Percentiles rank a stretch among this genome's conserved stretches.
Evolutionary conservation across 108 stramenopile species (phyloP).

Genomic region (Licmophora abbreviata): DNA sequence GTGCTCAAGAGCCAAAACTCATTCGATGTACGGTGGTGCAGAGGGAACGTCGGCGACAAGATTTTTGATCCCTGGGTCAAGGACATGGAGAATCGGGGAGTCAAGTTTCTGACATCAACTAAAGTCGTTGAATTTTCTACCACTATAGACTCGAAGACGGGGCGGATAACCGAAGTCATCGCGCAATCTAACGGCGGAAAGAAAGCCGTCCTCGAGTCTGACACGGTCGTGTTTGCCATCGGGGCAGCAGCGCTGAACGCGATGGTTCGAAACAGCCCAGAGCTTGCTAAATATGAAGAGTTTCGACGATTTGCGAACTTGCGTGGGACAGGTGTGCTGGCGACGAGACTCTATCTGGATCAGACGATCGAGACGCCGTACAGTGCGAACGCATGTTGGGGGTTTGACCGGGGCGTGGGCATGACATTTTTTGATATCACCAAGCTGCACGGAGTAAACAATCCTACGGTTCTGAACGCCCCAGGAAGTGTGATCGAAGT

Average conservation of each 20-base stretch:
- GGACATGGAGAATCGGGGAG: constrained; percentile 25
- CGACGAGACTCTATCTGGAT: constrained; percentile 68
- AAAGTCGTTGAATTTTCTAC: constrained; percentile 40
- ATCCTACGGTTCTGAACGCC: constrained; percentile 5
- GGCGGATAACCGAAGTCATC: constrained; percentile 6
- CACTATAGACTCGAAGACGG: not conserved
- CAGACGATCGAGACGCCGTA: constrained; percentile 40
- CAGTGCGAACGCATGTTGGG: constrained; percentile 81
- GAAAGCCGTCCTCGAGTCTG: constrained; percentile 29
- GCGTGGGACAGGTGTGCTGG: constrained; percentile 66
- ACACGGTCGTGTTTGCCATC: constrained; percentile 69
- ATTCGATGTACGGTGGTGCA: constrained; percentile 79
- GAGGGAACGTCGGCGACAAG: constrained; percentile 65
- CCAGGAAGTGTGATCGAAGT: constrained; percentile 57
- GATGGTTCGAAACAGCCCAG: constrained; percentile 42
- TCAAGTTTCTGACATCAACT: constrained; percentile 37
- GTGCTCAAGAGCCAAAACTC: constrained; percentile 62
- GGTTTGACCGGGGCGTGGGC: constrained; percentile 73
- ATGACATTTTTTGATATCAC: constrained; percentile 78
- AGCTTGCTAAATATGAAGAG: constrained; percentile 41
- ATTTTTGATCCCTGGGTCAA: constrained; percentile 75
- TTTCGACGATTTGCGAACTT: constrained; percentile 62
- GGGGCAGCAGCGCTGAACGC: constrained; percentile 65
- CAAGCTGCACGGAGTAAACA: constrained; percentile 37
- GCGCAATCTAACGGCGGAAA: constrained; percentile 3